These are phyloP conservation scores for Penicillium sp. DNA, from an alignment of 2,329 filamentous ascomycete species.

Conservation along the genomic window DNA sequence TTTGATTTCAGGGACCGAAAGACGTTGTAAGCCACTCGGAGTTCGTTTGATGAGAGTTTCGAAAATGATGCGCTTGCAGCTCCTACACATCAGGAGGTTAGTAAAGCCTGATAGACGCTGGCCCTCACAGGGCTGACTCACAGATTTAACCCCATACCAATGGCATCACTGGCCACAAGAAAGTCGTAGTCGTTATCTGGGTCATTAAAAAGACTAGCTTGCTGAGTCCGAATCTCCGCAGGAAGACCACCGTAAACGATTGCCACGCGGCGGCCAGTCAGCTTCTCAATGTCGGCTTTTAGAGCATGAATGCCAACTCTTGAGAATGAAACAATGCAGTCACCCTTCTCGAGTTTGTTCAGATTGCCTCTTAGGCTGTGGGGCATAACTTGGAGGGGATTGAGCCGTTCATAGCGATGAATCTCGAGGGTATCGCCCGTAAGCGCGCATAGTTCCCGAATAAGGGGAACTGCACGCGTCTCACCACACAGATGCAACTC, in stretches of 20 bases:
- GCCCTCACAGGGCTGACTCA: slow-evolving; percentile 41
- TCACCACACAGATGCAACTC: slow-evolving; percentile 95
- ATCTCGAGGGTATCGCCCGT: slow-evolving; percentile 78
- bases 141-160: slow-evolving; percentile 95
- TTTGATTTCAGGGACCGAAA: slow-evolving; percentile 75
- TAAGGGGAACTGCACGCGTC: slow-evolving; percentile 69
- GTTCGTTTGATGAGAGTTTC: slow-evolving; percentile 70
- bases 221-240: slow-evolving; percentile 84
- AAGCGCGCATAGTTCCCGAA: slow-evolving; percentile 68
- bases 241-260: slow-evolving; percentile 90
- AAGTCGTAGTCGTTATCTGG: slow-evolving; percentile 93
- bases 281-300: slow-evolving; percentile 68
- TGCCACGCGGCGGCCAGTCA: slow-evolving; percentile 73
- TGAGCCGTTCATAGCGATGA: slow-evolving; percentile 77
- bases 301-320: slow-evolving; percentile 73
- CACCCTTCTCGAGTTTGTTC: slow-evolving; percentile 70
- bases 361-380: slow-evolving; percentile 60
- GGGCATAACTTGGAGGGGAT: slow-evolving; percentile 62
- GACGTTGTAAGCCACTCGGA: slow-evolving; percentile 49
- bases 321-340: slow-evolving; percentile 84
- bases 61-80: slow-evolving; percentile 83
- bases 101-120: neutral
- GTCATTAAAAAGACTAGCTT: slow-evolving; percentile 90
- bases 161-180: slow-evolving; percentile 87
- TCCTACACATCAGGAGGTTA: slow-evolving; percentile 37